Percentiles rank a stretch among this genome's conserved stretches.
Conservation (phyloP, 495 filamentous ascomycete genomes). For the Xylaria flabelliformis region DNA sequence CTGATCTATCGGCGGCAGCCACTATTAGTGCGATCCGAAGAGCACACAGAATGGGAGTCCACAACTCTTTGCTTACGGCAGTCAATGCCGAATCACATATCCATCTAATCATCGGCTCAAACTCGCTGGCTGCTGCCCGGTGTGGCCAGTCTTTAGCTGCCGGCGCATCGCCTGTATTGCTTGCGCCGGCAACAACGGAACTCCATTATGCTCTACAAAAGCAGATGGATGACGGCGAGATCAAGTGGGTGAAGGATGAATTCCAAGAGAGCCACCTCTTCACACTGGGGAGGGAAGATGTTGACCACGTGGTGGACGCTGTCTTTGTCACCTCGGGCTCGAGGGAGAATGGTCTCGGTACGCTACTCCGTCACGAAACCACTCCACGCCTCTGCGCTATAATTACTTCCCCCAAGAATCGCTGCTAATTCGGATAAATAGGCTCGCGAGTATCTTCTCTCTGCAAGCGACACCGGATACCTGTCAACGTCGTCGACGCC, state of each 20-base stretch:
- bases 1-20: neutral
- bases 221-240: constrained; percentile 72
- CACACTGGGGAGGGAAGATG: constrained; percentile 77
- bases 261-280: constrained; percentile 80
- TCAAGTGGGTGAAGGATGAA: constrained; percentile 71
- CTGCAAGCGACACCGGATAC: constrained; percentile 81
- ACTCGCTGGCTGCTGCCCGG: constrained; percentile 82
- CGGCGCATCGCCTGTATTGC: constrained; percentile 86
- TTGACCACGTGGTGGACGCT: constrained; percentile 80
- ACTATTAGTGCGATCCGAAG: neutral
- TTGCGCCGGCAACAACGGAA: constrained; percentile 69
- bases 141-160: constrained; percentile 80
- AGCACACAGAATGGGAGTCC: neutral
- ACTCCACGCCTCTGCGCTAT: neutral
- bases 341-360: constrained; percentile 43
- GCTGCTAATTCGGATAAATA: constrained; percentile 35
- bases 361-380: neutral
- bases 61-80: constrained; percentile 73
- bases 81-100: constrained; percentile 76
- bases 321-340: constrained; percentile 83
- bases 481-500: constrained; percentile 90
- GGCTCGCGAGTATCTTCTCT: constrained; percentile 73
- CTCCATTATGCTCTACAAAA: constrained; percentile 77
- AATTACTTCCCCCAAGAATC: neutral
- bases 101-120: constrained; percentile 86